Conservation (phyloP, 1,284 basidiomycete species). For the Neolentinus lepideus region DNA sequence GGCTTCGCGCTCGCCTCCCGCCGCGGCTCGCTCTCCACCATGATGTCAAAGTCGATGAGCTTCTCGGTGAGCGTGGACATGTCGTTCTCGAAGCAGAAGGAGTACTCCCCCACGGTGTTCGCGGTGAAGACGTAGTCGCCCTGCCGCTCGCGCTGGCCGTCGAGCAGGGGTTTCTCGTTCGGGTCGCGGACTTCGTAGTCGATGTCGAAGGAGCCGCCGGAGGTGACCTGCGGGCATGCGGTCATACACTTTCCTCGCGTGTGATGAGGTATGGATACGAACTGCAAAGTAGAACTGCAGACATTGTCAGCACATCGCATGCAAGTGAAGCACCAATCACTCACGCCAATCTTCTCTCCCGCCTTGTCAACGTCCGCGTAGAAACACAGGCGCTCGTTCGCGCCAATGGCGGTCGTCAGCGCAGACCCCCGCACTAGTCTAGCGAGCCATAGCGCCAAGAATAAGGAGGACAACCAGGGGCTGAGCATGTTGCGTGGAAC, state of each 20-base stretch:
- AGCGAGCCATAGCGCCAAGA: slow-evolving; percentile 13
- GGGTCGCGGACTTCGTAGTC: slow-evolving; percentile 94
- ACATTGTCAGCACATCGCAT: not conserved
- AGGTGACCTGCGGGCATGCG: slow-evolving; percentile 67
- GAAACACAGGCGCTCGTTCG: slow-evolving; percentile 90
- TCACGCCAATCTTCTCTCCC: slow-evolving; percentile 83
- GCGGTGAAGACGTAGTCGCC: slow-evolving; percentile 98
- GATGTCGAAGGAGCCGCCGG: slow-evolving; percentile 95
- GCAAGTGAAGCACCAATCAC: slow-evolving; percentile 19
- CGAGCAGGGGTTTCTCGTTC: slow-evolving; percentile 77
- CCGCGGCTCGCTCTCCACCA: slow-evolving; percentile 93
- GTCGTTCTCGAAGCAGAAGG: slow-evolving; percentile 98
- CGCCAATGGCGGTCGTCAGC: slow-evolving; percentile 79
- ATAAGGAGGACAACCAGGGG: slow-evolving; percentile 12
- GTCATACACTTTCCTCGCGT: slow-evolving; percentile 8
- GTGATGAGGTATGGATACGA: slow-evolving; percentile 24
- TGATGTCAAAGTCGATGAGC: slow-evolving; percentile 94
- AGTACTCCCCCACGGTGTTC: slow-evolving; percentile 90
- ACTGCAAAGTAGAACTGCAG: slow-evolving; percentile 55
- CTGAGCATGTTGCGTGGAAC: not conserved
- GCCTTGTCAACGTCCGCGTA: slow-evolving; percentile 96
- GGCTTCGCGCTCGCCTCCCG: slow-evolving; percentile 76
- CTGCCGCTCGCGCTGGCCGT: slow-evolving; percentile 84
- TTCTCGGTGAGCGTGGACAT: slow-evolving; percentile 88
- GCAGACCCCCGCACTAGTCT: slow-evolving; percentile 46